These are phyloP conservation scores for Globisporangium polare DNA, from an alignment of 352 stramenopile genomes.

Conservation along the genomic window DNA sequence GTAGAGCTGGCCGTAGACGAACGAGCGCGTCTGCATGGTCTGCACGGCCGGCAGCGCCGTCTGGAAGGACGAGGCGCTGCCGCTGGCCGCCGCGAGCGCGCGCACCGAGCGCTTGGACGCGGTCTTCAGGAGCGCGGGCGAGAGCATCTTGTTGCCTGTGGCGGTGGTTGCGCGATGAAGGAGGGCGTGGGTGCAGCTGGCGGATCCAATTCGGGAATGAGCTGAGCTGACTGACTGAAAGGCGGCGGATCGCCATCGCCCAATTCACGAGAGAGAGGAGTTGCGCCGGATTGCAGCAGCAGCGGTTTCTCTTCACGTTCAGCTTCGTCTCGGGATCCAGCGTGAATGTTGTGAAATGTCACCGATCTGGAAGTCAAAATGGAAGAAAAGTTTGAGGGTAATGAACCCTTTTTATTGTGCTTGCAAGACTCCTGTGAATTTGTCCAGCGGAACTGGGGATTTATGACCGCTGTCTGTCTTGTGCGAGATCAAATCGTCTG, in stretches of 20 bases:
- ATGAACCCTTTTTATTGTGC: neutral
- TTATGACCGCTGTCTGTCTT: too few relatives aligned
- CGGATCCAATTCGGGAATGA: slow-evolving; percentile 16
- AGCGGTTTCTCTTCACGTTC: slow-evolving; percentile 6
- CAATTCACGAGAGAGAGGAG: too few relatives aligned
- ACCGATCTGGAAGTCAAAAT: neutral
- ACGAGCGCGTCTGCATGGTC: slow-evolving; percentile 55
- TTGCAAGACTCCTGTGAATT: too few relatives aligned
- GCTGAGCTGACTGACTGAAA: neutral
- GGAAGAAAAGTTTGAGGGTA: neutral
- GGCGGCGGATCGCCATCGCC: neutral
- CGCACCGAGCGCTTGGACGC: slow-evolving; percentile 34
- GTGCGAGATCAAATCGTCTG: too few relatives aligned
- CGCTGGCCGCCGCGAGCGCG: slow-evolving; percentile 4
- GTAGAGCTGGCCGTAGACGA: slow-evolving; percentile 90
- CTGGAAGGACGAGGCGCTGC: neutral
- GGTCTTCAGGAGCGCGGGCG: slow-evolving; percentile 36
- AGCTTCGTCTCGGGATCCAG: neutral
- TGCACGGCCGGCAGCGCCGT: slow-evolving; percentile 47
- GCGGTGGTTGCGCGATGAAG: neutral
- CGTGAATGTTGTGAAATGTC: neutral
- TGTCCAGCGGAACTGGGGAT: too few relatives aligned
- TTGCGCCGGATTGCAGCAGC: neutral
- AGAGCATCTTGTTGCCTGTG: slow-evolving; percentile 23
- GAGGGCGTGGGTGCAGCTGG: neutral